Base-by-base conservation (phyloP, 192 early-diverging fungal species). In the Podila epigama region DNA sequence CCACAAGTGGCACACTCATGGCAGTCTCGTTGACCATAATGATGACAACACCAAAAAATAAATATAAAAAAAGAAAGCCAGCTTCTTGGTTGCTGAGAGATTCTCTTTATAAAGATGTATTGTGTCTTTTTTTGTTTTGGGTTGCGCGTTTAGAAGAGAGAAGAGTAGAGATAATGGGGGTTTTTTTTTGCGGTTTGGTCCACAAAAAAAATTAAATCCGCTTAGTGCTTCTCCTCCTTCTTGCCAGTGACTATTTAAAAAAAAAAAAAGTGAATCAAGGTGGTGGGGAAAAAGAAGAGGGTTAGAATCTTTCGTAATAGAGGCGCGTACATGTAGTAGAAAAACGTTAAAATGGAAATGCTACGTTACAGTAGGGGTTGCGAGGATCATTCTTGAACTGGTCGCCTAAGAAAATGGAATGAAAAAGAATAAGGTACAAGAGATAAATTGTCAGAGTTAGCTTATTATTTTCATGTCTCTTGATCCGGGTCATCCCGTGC, bases 321-420 rank as follows among this genome's bases (percentile, higher is more conserved):
- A 22, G 1, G 18, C 10, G 37, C 27, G 32, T 34, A 12, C 8
- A 2, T 33, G 16, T 18, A 12, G 31, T 18, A 3, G 48, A 1
- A 15, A 61, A 5, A 34, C 4, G 0, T 35, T 18, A 51, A 52
- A 27, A 28, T 3, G 8, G 4, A 12, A 12, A 29, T 25, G 37
- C 0, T 11, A 18, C 52, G 83, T 75, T 84, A 86, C 85, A 68
- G 63, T 80, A 68, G 65, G 85, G 85, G 81, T 86, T 86, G 78
- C 83, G 81, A 52, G 83, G 83, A 58, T 86, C 85, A 77, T 84
- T 82, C 82, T 79, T 86, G 79, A 80, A 86, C 13, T 61, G 22
- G 5, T 84, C 83, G 65, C 60, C 85, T 86, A 79, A 44, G 50
- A 35, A 1, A 20, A 12, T 52, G 22, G 6, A 7, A 29, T 34